These are phyloP conservation scores for Protostelium mycophagum DNA, from an alignment of 78 protist genomes.

Conservation along the genomic window DNA sequence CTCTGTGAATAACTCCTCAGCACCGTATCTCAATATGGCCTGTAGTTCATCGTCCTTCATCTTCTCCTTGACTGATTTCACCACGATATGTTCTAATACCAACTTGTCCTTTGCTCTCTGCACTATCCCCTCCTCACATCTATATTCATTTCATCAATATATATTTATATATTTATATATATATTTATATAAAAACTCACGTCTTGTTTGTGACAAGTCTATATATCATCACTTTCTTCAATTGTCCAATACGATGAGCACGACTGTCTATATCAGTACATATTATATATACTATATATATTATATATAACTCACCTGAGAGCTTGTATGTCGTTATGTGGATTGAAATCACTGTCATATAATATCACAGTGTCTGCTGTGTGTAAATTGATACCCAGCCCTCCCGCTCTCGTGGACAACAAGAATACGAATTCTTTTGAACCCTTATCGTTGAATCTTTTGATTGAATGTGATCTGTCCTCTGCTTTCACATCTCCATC, in stretches of 20 bases:
- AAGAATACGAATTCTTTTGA: conserved; percentile 74
- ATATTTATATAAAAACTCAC: not conserved
- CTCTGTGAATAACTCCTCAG: conserved; percentile 64
- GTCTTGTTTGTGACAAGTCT: conserved; percentile 66
- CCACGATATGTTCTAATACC: conserved; percentile 72
- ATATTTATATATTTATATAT: no score
- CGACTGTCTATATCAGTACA: conserved; percentile 16
- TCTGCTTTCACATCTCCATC: conserved; percentile 49
- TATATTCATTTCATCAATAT: not conserved
- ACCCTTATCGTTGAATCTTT: conserved; percentile 30
- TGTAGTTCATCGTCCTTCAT: conserved; percentile 67
- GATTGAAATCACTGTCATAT: conserved; percentile 92
- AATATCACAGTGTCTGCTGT: conserved; percentile 96
- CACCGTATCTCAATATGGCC: conserved; percentile 63
- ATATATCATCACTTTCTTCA: conserved; percentile 83
- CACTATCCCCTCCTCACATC: conserved; percentile 58
- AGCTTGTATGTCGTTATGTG: conserved; percentile 89
- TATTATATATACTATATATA: no score
- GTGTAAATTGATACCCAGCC: conserved; percentile 96
- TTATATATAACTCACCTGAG: no score
- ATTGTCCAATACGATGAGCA: conserved; percentile 97
- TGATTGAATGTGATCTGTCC: conserved; percentile 38
- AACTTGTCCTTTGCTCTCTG: conserved; percentile 73
- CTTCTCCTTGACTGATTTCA: conserved; percentile 58
- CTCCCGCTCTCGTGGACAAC: conserved; percentile 98